Conservation (phyloP, 768 basidiomycete genomes). For the Stropharia rugosoannulata region DNA sequence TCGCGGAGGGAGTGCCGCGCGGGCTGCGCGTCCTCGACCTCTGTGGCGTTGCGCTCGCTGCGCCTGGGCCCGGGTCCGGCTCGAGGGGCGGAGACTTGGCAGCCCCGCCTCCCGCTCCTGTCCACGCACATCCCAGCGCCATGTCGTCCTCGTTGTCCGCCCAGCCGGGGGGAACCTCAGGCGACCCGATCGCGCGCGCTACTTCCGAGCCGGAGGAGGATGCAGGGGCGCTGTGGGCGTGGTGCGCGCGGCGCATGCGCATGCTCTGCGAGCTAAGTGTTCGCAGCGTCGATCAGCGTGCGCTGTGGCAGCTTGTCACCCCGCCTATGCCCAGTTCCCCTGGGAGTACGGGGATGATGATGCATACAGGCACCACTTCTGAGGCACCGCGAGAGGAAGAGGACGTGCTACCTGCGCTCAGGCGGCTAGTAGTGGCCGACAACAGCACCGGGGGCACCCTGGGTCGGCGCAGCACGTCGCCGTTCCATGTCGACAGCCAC, state of each 20-base stretch:
- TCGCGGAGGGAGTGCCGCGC: conserved; percentile 6
- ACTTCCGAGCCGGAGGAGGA: not conserved
- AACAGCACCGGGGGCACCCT: not conserved
- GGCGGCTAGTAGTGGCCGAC: conserved; percentile 2
- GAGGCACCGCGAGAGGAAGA: not conserved
- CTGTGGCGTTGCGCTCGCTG: conserved; percentile 16
- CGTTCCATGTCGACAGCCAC: not conserved
- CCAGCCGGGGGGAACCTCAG: no score
- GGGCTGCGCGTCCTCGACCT: conserved; percentile 26
- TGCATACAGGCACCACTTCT: no score
- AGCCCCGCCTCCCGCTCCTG: not conserved
- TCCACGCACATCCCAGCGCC: not conserved
- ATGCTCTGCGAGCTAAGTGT: conserved; percentile 22
- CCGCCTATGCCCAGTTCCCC: not conserved
- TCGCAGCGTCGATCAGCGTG: conserved; percentile 18
- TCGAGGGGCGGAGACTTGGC: no score
- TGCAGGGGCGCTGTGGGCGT: conserved; percentile 22
- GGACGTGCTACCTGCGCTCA: conserved; percentile 3
- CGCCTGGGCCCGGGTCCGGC: not conserved
- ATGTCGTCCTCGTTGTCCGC: no score
- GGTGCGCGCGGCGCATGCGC: conserved; percentile 30
- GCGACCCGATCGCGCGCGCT: no score
- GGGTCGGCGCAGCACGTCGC: not conserved
- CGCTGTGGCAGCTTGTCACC: conserved; percentile 18
- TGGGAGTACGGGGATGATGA: not conserved